Conservation (phyloP, 108 stramenopile genomes). For the Cylindrotheca fusiformis region DNA sequence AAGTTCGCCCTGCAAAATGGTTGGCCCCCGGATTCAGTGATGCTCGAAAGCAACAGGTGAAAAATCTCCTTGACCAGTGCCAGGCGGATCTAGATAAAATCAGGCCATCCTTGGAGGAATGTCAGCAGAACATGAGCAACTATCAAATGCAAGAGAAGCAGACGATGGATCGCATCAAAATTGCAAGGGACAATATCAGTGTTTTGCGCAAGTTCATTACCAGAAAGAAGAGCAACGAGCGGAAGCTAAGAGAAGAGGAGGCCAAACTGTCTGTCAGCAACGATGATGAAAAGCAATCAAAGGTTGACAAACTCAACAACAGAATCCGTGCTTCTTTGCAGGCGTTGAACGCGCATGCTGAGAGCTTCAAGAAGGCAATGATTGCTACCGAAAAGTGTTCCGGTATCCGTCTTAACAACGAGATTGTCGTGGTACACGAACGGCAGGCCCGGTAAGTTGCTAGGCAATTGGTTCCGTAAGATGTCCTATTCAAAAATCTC, state of each 20-base stretch:
- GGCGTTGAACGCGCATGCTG: slow-evolving; percentile 43
- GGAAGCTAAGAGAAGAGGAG: slow-evolving; percentile 56
- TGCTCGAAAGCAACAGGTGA: slow-evolving; percentile 41
- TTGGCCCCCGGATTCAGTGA: slow-evolving; percentile 58
- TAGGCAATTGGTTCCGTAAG: background rate
- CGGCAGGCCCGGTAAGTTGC: slow-evolving; percentile 47
- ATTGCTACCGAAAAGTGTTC: slow-evolving; percentile 36
- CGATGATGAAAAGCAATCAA: slow-evolving; percentile 50
- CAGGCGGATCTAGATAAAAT: slow-evolving; percentile 30
- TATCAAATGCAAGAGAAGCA: slow-evolving; percentile 36
- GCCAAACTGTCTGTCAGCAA: slow-evolving; percentile 50
- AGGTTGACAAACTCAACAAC: slow-evolving; percentile 45
- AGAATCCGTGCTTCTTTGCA: slow-evolving; percentile 34
- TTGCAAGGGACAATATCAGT: slow-evolving; percentile 33
- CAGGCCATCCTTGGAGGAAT: slow-evolving; percentile 35
- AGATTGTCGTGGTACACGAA: slow-evolving; percentile 37
- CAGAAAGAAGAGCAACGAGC: slow-evolving; percentile 47
- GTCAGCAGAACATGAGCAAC: slow-evolving; percentile 23
- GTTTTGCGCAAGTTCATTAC: slow-evolving; percentile 22
- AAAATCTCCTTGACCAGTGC: slow-evolving; percentile 29
- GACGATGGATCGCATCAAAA: slow-evolving; percentile 15
- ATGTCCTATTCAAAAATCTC: no score
- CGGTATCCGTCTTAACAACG: slow-evolving; percentile 52
- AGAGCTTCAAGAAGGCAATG: slow-evolving; percentile 53
- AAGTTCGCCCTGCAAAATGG: slow-evolving; percentile 38